Conservation (phyloP, 768 basidiomycete species). For the Rhodotorula taiwanensis region DNA sequence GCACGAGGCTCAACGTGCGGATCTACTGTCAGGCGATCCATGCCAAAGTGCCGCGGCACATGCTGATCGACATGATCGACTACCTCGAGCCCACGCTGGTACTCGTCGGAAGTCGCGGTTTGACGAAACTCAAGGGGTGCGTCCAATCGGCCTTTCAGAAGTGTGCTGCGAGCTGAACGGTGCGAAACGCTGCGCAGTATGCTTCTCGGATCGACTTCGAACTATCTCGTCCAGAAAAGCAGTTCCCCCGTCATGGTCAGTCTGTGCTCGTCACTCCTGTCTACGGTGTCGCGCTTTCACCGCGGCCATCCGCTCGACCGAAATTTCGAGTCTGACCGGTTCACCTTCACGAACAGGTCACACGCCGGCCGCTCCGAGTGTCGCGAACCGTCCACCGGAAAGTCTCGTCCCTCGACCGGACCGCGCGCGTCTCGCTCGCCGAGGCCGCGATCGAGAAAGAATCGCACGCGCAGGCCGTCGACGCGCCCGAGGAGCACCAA, state of each 20-base stretch:
- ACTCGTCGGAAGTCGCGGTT: conserved; percentile 39
- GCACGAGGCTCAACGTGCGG: conserved; percentile 77
- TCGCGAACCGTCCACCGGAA: conserved; percentile 32
- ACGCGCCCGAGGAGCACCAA: conserved; percentile 10
- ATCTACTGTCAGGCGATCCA: conserved; percentile 93
- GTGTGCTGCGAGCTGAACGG: too few relatives aligned
- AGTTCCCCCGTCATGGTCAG: conserved; percentile 31
- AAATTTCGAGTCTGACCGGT: not conserved
- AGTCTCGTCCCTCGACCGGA: conserved; percentile 32
- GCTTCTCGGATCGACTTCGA: conserved; percentile 38
- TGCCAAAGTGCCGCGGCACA: conserved; percentile 56
- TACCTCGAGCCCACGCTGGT: conserved; percentile 41
- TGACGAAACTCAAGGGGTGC: conserved; percentile 39
- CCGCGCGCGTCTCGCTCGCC: conserved; percentile 29
- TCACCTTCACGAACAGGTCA: conserved; percentile 21
- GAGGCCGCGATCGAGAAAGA: conserved; percentile 38
- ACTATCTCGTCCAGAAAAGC: conserved; percentile 38
- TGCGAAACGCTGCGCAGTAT: conserved; percentile 13
- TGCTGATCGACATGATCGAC: conserved; percentile 43
- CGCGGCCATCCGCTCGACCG: not conserved
- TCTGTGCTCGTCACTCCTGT: too few relatives aligned
- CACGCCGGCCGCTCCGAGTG: conserved; percentile 35
- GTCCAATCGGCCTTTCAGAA: not conserved
- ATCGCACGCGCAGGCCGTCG: conserved; percentile 28
- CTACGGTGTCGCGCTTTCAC: not conserved